A percentile compares a stretch with the other conserved stretches of the same genome.
Evolutionary conservation across 2,329 filamentous ascomycete species (phyloP).

Genomic region (Periconia macrospinosa): DNA sequence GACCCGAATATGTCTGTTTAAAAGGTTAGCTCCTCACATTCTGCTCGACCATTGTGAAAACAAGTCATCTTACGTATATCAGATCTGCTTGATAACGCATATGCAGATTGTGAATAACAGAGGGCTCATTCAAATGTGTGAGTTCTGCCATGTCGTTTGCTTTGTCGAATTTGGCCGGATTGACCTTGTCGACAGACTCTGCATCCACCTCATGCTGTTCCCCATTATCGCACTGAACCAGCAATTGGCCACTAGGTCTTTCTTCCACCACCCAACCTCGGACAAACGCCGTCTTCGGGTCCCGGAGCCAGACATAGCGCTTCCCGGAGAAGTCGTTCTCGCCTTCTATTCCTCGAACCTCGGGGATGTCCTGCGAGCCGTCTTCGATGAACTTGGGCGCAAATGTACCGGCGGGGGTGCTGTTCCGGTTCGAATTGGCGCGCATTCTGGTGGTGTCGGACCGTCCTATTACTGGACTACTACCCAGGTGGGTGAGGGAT

Average conservation of each 20-base stretch:
- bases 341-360: conserved; percentile 78
- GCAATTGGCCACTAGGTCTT: conserved; percentile 65
- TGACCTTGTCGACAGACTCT: conserved; percentile 96
- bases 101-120: conserved; percentile 94
- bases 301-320: conserved; percentile 95
- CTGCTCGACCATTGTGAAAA: background rate
- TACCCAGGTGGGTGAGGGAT: conserved; percentile 58
- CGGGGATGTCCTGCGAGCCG: conserved; percentile 64
- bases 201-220: conserved; percentile 87
- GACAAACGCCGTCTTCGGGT: conserved; percentile 83
- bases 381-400: conserved; percentile 94
- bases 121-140: conserved; percentile 96
- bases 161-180: conserved; percentile 99
- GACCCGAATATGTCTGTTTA: conserved; percentile 82
- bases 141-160: conserved; percentile 99
- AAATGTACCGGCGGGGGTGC: conserved; percentile 77
- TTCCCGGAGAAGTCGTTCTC: conserved; percentile 99
- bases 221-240: conserved; percentile 93
- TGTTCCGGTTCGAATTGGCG: conserved; percentile 67
- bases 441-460: conserved; percentile 45
- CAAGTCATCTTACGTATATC: conserved; percentile 66
- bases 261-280: conserved; percentile 92
- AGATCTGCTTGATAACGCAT: conserved; percentile 94
- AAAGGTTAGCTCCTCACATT: background rate
- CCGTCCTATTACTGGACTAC: conserved; percentile 31